Percentiles rank a stretch among this genome's conserved stretches.
phyloP scores from a whole-genome alignment of 2,329 filamentous ascomycete species.

The Ceratocystiopsis minuta region DNA sequence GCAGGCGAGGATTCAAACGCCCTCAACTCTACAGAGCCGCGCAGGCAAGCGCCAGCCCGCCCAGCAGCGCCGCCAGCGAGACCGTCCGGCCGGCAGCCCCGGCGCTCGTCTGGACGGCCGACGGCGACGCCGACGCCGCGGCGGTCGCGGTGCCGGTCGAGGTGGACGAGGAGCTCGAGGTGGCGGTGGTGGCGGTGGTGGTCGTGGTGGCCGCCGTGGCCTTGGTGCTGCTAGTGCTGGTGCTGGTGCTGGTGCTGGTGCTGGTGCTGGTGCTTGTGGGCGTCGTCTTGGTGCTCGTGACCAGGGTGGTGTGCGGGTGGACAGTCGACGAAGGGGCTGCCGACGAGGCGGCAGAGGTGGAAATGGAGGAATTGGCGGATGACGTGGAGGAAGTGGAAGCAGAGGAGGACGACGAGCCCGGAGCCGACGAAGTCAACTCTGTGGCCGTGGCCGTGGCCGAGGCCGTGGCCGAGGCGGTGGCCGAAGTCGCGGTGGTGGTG shows the following conservation, averaged over 20 bases:
- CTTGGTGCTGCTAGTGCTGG: conserved; percentile 10
- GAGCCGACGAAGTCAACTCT: background rate
- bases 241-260: conserved; percentile 8
- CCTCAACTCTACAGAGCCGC: conserved; percentile 26
- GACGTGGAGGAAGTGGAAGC: conserved; percentile 4
- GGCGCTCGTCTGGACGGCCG: conserved; percentile 13
- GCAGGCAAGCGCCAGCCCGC: conserved; percentile 22
- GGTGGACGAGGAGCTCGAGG: conserved; percentile 1
- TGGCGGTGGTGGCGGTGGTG: conserved; percentile 9
- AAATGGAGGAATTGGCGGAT: background rate
- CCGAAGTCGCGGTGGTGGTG: conserved; percentile 8
- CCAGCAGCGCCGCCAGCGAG: conserved; percentile 23
- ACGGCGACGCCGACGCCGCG: no score
- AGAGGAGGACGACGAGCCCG: conserved; percentile 7
- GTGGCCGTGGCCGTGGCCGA: background rate
- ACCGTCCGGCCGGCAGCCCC: conserved; percentile 22
- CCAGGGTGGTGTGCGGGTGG: background rate
- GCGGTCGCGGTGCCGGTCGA: background rate
- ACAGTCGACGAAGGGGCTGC: no score
- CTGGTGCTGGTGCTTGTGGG: conserved; percentile 1
- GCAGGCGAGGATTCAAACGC: no score
- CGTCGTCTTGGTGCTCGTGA: background rate
- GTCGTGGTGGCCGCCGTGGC: conserved; percentile 12
- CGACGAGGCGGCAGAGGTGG: no score
- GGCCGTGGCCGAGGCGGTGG: background rate